Base-by-base conservation (phyloP, 2,329 filamentous ascomycete species). In the Amesomyces nigricolor region DNA sequence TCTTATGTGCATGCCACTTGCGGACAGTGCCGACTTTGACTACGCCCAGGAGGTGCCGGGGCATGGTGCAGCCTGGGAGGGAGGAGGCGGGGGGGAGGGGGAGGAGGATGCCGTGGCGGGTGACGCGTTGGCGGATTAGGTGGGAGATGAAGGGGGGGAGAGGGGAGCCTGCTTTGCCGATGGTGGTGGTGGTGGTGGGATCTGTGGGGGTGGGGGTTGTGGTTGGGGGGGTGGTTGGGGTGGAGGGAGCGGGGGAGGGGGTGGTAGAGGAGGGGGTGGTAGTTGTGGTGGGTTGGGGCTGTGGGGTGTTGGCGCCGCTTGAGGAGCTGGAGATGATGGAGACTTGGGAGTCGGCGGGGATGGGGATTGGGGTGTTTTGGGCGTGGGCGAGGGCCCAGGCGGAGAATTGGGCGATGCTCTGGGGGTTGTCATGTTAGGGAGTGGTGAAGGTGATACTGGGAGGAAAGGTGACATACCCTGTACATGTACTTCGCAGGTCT, bases 401-500 rank as follows among this genome's bases (percentile, higher is more conserved):
- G 2, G 91, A 88, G 66, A 99, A 97, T 63, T 96, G 92, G 0
- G 94, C 88, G 51, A 96, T 84, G 1, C 89, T 62, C 57, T 62
- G 38, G 22, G 22, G 4, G 2, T 30, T n/a, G 4, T 14, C n/a
- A 3, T 4, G n/a, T 54, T 13, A 57, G 56, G 13, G 30, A 30
- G 9, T 2, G 17, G 29, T 8, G 11, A 47, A 37, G 5, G 19
- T n/a, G 9, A 13, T 6, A 6, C 6, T 26, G 11, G 17, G 13
- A 30, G 11, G 6, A 11, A 10, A n/a, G 5, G 5, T 13, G 47
- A 55, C 56, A 5, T 47, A 59, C 89, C 47, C 92, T 82, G 68
- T 90, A 97, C 91, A 97, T 96, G 72, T 88, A 88, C 69, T 97
- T 97, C 45, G 92, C 94, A 0, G 94, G 94, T n/a, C 86, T 81